Base-by-base conservation (phyloP, 1,139 yeast genomes). In the Pichia sp. region DNA sequence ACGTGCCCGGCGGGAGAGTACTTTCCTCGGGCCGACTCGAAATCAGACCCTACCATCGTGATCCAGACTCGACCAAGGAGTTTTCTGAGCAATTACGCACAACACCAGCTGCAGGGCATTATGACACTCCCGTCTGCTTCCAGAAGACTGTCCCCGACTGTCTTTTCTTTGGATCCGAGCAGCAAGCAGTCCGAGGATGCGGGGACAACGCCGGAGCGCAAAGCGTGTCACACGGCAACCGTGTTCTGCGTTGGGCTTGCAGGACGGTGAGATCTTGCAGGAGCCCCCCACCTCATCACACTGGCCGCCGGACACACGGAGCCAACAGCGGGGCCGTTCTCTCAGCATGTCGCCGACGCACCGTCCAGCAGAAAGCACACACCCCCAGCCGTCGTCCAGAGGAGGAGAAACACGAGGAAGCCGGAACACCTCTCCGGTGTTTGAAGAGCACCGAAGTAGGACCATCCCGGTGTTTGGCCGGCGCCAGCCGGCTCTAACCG, bases 31-130 rank as follows among this genome's bases (percentile, higher is more conserved):
- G 3, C 23, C 23, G 23, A 44, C 29, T 44, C 46, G 30, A n/a
- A 23, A 47, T 5, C 23, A 26, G 29, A 42, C 47, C 50, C 51
- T 54, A 47, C 36, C 53, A 56, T 54, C 57, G 45, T 31, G 54
- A 50, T 51, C 52, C 58, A 42, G 16, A 57, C 58, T 51, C 58
- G 47, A 54, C 48, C 45, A 13, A 30, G 42, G 41, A 23, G 36
- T 49, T 8, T 49, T 26, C 23, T 2, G 15, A 36, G 15, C 15
- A 13, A 10, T n/a, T 36, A 13, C 40, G 40, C 40, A 36, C 40
- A 15, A 7, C n/a, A 36, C 7, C 40, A 36, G n/a, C 40, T 36
- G 40, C 40, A 36, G 40, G 15, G 40, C 40, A 36, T 36, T 4
- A 31, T 13, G 10, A 13, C 40, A n/a, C 15, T 15, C 40, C 15